Conservation (phyloP, 2,329 filamentous ascomycete species). For the Blumeriella jaapii region DNA sequence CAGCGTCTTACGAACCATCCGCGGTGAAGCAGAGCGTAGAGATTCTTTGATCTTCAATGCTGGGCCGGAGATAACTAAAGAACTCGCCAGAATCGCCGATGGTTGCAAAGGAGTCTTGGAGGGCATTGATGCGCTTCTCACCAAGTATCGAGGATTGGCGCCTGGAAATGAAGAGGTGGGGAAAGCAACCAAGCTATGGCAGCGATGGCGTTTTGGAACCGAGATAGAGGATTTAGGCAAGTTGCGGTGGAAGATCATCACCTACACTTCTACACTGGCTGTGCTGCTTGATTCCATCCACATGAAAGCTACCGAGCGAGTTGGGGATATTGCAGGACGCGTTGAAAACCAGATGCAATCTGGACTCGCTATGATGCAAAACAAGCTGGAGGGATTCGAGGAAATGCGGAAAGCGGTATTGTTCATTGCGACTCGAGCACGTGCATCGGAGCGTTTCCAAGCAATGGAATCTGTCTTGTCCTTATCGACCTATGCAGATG, state of each 20-base stretch:
- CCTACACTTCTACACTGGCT: constrained; percentile 9
- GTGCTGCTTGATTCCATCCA: constrained; percentile 9
- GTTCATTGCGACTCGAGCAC: constrained; percentile 5
- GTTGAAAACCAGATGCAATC: constrained; percentile 4
- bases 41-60: constrained; percentile 32
- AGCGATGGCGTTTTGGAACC: constrained; percentile 6
- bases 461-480: constrained; percentile 3
- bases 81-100: constrained; percentile 1
- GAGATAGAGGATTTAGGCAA: constrained; percentile 8
- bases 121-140: constrained; percentile 2
- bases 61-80: neutral
- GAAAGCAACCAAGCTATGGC: constrained; percentile 7
- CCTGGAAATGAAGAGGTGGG: constrained; percentile 1
- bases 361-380: constrained; percentile 1
- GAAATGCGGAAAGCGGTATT: constrained; percentile 7
- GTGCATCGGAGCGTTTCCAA: constrained; percentile 3
- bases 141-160: constrained; percentile 7
- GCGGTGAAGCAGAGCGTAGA: constrained; percentile 4
- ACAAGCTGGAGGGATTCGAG: constrained; percentile 7
- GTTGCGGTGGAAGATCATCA: constrained; percentile 7
- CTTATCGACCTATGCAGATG: constrained; percentile 7
- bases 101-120: constrained; percentile 5
- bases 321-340: constrained; percentile 1
- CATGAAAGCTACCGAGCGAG: constrained; percentile 3
- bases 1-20: constrained; percentile 8